Conservation (phyloP, 2,329 filamentous ascomycete genomes). For the Pyrenochaeta sp. region DNA sequence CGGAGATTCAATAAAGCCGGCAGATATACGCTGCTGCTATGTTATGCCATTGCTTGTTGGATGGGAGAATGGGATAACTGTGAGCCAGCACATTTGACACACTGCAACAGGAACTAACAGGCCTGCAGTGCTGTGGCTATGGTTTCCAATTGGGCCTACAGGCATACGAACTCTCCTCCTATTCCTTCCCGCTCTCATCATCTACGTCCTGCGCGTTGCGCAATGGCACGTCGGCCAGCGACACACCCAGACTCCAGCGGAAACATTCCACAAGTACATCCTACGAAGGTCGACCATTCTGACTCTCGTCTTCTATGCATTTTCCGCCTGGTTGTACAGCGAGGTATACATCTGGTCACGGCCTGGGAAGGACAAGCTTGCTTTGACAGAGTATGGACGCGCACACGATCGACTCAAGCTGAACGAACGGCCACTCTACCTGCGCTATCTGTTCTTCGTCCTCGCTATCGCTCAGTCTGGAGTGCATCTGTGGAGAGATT, state of each 20-base stretch:
- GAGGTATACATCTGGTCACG: constrained; percentile 82
- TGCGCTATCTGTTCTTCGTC: constrained; percentile 74
- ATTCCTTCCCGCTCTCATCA: constrained; percentile 76
- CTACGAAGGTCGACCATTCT: constrained; percentile 70
- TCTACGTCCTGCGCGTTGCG: constrained; percentile 86
- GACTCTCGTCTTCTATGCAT: constrained; percentile 77
- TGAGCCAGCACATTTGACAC: constrained; percentile 55
- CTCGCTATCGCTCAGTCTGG: constrained; percentile 75
- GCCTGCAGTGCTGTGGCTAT: constrained; percentile 78
- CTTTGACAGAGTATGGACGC: constrained; percentile 75
- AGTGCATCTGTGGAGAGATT: constrained; percentile 75
- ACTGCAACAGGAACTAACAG: constrained; percentile 19
- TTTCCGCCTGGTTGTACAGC: constrained; percentile 81
- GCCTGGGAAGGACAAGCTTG: constrained; percentile 67
- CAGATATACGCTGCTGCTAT: constrained; percentile 72
- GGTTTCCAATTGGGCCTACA: constrained; percentile 81
- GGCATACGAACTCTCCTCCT: constrained; percentile 79
- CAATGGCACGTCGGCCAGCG: constrained; percentile 72
- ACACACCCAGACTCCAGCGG: constrained; percentile 73
- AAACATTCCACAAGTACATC: constrained; percentile 68
- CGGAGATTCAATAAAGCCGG: constrained; percentile 84
- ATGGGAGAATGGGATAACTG: constrained; percentile 72
- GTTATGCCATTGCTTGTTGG: constrained; percentile 75
- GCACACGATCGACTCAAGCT: constrained; percentile 74
- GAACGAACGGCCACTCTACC: constrained; percentile 86